phyloP scores from a whole-genome alignment of 176 grass and related monocot species.

The Carex myosuroides region DNA sequence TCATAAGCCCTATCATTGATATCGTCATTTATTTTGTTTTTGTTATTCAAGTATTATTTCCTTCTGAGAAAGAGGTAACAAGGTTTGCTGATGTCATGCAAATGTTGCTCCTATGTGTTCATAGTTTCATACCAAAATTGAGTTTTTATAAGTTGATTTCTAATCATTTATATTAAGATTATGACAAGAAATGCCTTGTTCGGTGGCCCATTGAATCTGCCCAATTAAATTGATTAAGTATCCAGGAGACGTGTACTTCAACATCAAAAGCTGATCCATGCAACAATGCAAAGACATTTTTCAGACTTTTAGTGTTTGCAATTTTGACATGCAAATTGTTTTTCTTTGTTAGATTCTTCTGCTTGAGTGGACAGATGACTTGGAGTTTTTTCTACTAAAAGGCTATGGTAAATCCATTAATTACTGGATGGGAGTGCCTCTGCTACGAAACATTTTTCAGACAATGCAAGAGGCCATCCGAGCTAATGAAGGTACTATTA shows the following conservation, averaged over 20 bases:
- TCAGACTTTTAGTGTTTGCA: background rate
- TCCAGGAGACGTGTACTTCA: background rate
- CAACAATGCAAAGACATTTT: background rate
- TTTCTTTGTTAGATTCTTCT: conserved; percentile 52
- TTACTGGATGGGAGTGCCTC: conserved; percentile 79
- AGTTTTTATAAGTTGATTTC: background rate
- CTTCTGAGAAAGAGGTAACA: background rate
- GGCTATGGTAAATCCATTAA: conserved; percentile 95
- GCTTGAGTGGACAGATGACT: conserved; percentile 95
- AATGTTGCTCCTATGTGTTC: background rate
- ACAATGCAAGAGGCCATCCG: conserved; percentile 83
- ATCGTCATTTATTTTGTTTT: background rate
- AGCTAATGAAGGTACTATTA: conserved; percentile 65
- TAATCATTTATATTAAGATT: background rate
- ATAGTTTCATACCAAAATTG: background rate
- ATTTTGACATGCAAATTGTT: background rate
- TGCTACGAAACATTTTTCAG: conserved; percentile 73
- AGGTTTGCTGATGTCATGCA: background rate
- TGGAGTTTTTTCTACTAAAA: conserved; percentile 88
- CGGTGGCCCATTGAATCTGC: background rate
- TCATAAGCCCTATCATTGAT: background rate
- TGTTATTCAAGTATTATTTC: background rate
- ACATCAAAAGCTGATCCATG: background rate
- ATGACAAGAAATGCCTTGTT: background rate
- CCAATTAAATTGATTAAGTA: background rate